Conservation (phyloP, 1,139 yeast genomes). For the Taphrina communis region DNA sequence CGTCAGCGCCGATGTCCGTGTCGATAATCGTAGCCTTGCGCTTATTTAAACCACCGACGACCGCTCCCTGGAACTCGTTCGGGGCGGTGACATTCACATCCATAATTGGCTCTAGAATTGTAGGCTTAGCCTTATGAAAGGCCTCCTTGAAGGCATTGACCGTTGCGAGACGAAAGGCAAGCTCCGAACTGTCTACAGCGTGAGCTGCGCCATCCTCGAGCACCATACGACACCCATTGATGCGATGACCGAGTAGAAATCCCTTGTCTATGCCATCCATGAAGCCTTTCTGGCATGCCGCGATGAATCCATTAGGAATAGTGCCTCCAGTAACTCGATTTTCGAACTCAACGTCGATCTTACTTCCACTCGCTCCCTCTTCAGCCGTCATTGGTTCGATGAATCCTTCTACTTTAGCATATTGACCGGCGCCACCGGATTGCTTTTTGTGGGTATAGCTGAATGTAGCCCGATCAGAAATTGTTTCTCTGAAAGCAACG, state of each 20-base stretch:
- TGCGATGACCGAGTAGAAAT: conserved; percentile 92
- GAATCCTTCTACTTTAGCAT: conserved; percentile 92
- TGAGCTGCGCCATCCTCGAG: conserved; percentile 97
- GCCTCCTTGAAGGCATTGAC: conserved; percentile 91
- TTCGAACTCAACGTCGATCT: conserved; percentile 67
- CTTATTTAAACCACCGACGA: conserved; percentile 89
- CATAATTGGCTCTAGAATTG: conserved; percentile 95
- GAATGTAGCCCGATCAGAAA: conserved; percentile 73
- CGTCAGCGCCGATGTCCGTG: conserved; percentile 92
- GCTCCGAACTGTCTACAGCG: conserved; percentile 94
- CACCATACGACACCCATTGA: conserved; percentile 89
- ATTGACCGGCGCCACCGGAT: conserved; percentile 99
- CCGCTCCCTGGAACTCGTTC: conserved; percentile 91
- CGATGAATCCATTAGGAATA: conserved; percentile 90
- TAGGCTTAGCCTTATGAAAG: conserved; percentile 81
- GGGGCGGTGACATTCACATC: conserved; percentile 92
- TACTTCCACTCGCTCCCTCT: conserved; percentile 53
- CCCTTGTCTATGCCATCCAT: conserved; percentile 96
- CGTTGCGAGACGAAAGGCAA: conserved; percentile 93
- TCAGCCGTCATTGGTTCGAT: conserved; percentile 63
- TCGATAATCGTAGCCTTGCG: conserved; percentile 90
- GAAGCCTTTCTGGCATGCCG: conserved; percentile 93
- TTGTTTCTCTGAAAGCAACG: conserved; percentile 96
- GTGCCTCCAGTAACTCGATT: conserved; percentile 95
- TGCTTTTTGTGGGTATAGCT: conserved; percentile 97